Conservation (phyloP, 1,284 basidiomycete genomes). For the Trichosporon ovoides region DNA sequence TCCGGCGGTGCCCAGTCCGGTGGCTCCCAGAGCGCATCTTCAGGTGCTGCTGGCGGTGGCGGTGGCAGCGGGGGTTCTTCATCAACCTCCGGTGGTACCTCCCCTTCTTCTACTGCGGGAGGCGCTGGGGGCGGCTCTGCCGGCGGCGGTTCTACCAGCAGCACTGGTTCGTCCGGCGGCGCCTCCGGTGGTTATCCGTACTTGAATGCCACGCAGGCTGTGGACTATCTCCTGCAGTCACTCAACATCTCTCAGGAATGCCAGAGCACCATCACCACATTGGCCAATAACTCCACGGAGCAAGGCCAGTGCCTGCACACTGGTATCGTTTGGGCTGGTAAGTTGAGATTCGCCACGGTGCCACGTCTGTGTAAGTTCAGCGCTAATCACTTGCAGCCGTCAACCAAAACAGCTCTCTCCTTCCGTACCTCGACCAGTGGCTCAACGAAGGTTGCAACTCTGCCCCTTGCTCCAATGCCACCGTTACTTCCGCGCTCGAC, state of each 20-base stretch:
- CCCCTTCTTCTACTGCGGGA: background rate
- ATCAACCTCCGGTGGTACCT: background rate
- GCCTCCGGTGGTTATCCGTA: background rate
- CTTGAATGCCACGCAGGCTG: background rate
- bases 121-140: background rate
- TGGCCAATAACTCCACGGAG: constrained; percentile 9
- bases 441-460: constrained; percentile 34
- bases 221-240: background rate
- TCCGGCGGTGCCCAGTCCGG: too few species aligned
- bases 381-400: constrained; percentile 17
- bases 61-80: background rate
- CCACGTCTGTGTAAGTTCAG: background rate
- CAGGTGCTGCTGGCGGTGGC: background rate
- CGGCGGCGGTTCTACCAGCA: background rate
- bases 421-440: constrained; percentile 36
- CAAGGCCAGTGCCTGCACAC: constrained; percentile 27
- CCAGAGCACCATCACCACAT: constrained; percentile 5
- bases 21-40: background rate
- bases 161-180: background rate
- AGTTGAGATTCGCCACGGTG: background rate
- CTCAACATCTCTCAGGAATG: constrained; percentile 8
- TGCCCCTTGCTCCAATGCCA: constrained; percentile 38
- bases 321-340: constrained; percentile 17
- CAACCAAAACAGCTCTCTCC: constrained; percentile 31
- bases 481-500: constrained; percentile 30